A percentile compares a stretch with the other conserved stretches of the same genome.
Evolutionary conservation across 225 moss, liverwort and hornwort species (phyloP).

Genomic region (Straminergon stramineum): DNA sequence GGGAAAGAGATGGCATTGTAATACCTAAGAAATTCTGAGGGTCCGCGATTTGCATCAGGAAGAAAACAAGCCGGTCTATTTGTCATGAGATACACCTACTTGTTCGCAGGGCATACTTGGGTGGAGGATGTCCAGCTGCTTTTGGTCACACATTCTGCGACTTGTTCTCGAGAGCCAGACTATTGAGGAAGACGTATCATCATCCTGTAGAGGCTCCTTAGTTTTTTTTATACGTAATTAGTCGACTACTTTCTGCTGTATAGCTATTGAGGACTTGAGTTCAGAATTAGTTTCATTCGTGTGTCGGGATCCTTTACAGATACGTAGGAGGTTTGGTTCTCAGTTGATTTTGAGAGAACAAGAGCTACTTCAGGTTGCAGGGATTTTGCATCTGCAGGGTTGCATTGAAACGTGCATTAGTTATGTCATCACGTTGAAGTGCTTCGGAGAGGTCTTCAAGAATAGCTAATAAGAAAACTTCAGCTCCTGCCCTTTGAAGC

Average conservation of each 20-base stretch:
- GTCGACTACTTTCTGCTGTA: conserved; percentile 9
- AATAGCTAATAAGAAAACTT: neutral
- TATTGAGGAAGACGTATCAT: neutral
- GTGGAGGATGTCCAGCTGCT: neutral
- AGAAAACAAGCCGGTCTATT: neutral
- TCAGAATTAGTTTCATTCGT: neutral
- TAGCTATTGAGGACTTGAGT: neutral
- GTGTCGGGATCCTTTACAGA: neutral
- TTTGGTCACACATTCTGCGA: conserved; percentile 3
- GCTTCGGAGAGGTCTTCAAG: neutral
- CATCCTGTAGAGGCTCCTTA: neutral
- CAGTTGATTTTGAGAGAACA: neutral
- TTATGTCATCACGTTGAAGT: neutral
- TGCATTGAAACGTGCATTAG: neutral
- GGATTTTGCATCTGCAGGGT: neutral
- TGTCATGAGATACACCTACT: neutral
- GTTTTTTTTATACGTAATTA: neutral
- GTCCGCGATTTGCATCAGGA: neutral
- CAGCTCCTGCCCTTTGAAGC: neutral
- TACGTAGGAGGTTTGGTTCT: neutral
- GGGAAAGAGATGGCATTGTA: neutral
- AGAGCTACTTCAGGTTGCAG: neutral
- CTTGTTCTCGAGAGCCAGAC: neutral
- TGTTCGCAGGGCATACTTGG: conserved; percentile 8
- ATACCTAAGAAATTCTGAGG: neutral